Percentiles rank a stretch among this genome's conserved stretches.
phyloP scores from a whole-genome alignment of 352 stramenopile species.

The Phytophthora sojae region DNA sequence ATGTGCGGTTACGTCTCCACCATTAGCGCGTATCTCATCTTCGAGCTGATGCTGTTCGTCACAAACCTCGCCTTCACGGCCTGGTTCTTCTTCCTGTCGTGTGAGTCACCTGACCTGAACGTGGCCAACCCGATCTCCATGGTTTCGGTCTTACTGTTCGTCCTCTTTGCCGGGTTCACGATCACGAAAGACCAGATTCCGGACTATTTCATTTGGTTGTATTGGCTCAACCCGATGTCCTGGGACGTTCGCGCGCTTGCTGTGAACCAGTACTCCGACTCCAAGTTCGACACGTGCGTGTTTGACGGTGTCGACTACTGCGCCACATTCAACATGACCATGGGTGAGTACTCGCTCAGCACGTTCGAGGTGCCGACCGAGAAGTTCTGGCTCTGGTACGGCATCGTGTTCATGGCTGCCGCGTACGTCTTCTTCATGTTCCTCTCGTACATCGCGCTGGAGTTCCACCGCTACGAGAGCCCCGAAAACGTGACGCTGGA shows the following conservation, averaged over 20 bases:
- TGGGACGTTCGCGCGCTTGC: conserved; percentile 16
- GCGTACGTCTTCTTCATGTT: conserved; percentile 19
- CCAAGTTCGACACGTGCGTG: conserved; percentile 4
- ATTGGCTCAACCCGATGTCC: conserved; percentile 15
- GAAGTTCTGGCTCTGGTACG: conserved; percentile 23
- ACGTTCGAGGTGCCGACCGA: conserved; percentile 11
- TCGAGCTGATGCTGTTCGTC: conserved; percentile 55
- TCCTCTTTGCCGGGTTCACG: conserved; percentile 13
- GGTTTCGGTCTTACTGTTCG: conserved; percentile 17
- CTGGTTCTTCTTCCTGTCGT: conserved; percentile 37
- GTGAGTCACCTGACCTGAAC: conserved; percentile 23
- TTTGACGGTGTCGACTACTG: conserved; percentile 13
- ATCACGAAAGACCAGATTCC: conserved; percentile 22
- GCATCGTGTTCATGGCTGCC: conserved; percentile 9
- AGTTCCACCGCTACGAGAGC: conserved; percentile 14
- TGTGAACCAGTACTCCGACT: conserved; percentile 24
- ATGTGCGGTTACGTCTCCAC: conserved; percentile 50
- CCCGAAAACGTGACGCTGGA: conserved; percentile 14
- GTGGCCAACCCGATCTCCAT: conserved; percentile 23
- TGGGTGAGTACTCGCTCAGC: conserved; percentile 10
- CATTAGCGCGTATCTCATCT: conserved; percentile 17
- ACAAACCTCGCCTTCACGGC: conserved; percentile 38
- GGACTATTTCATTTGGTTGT: conserved; percentile 23
- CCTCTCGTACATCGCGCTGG: conserved; percentile 13
- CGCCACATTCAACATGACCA: neutral